Conservation (phyloP, 2,329 filamentous ascomycete species). For the Colletotrichum chrysophilum region DNA sequence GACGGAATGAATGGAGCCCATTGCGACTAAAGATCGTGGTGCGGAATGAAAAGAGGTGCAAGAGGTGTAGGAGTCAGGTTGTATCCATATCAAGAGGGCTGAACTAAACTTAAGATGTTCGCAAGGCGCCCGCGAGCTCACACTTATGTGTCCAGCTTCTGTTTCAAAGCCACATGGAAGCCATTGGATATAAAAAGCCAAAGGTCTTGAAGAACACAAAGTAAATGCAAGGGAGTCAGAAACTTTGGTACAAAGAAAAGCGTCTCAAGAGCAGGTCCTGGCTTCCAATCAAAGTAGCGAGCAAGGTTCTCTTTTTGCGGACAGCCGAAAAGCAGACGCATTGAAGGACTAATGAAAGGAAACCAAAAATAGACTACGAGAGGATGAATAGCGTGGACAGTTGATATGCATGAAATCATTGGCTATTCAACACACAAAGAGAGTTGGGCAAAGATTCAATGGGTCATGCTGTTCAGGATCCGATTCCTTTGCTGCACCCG, state of each 20-base stretch:
- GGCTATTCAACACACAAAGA: neutral
- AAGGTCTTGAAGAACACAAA: neutral
- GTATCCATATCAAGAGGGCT: neutral
- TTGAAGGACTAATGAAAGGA: neutral
- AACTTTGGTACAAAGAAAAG: neutral
- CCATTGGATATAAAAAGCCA: neutral
- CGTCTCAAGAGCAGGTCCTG: fast-evolving
- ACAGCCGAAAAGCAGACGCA: neutral
- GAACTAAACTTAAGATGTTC: neutral
- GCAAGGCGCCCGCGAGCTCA: fast-evolving
- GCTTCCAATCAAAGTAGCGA: neutral
- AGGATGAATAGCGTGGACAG: neutral
- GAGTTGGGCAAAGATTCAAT: neutral
- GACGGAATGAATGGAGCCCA: neutral
- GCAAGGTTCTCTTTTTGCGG: neutral
- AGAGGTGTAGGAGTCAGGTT: neutral
- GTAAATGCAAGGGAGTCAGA: neutral
- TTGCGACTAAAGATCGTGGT: neutral
- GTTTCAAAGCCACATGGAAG: neutral
- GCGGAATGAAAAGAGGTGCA: fast-evolving
- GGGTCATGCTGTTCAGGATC: too few relatives aligned
- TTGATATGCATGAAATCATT: neutral
- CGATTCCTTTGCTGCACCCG: too few relatives aligned
- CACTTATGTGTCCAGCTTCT: neutral
- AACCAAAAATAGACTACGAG: too few relatives aligned